phyloP scores from a whole-genome alignment of 139 green algal species.

The Closterium sp. region DNA sequence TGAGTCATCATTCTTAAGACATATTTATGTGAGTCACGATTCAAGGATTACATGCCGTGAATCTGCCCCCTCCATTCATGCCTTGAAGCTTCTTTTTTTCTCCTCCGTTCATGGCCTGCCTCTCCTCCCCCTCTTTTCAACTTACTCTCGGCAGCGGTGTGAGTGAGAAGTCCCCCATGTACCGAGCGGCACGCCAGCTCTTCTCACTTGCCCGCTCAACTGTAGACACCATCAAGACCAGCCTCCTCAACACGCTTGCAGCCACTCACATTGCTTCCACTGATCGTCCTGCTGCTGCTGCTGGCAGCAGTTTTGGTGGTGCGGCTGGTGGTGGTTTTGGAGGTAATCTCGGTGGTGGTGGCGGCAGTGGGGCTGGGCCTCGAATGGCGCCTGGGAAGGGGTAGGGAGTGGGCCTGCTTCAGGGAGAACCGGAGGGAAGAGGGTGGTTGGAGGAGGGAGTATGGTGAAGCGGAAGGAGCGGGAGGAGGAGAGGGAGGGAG shows the following conservation, averaged over 20 bases:
- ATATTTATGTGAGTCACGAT: too few species aligned
- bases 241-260: not conserved
- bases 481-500: constrained; percentile 8
- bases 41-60: too few species aligned
- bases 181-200: not conserved
- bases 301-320: not conserved
- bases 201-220: not conserved
- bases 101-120: too few species aligned
- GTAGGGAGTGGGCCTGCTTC: not conserved
- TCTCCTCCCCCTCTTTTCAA: too few species aligned
- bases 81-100: too few species aligned
- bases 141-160: too few species aligned
- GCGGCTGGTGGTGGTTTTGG: not conserved
- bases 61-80: too few species aligned
- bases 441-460: not conserved
- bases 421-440: not conserved
- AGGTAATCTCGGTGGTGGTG: not conserved
- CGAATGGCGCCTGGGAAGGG: not conserved
- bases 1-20: too few species aligned
- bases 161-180: not conserved
- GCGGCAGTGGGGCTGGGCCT: not conserved
- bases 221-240: not conserved
- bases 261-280: not conserved
- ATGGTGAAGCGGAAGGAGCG: not conserved
- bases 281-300: not conserved